phyloP scores from a whole-genome alignment of 1,139 yeast genomes.

The Pichia kudriavzevii region DNA sequence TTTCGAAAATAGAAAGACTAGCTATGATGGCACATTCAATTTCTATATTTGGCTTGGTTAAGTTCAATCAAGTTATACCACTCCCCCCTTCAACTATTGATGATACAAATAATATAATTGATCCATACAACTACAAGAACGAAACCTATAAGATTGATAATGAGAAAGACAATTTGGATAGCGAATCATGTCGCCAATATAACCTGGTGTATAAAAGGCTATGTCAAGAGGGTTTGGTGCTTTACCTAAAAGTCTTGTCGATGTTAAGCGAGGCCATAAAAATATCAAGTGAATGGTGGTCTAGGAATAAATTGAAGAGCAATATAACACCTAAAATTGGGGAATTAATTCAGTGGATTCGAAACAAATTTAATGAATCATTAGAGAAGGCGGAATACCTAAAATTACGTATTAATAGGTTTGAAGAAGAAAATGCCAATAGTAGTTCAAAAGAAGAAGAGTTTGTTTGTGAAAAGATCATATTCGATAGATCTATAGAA shows the following conservation, averaged over 20 bases:
- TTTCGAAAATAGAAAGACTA: slow-evolving; percentile 56
- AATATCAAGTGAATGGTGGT: slow-evolving; percentile 87
- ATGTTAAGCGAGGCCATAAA: slow-evolving; percentile 81
- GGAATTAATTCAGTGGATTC: slow-evolving; percentile 84
- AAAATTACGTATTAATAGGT: slow-evolving; percentile 47
- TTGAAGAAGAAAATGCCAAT: slow-evolving; percentile 28
- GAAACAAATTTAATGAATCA: slow-evolving; percentile 82
- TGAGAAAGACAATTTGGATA: not conserved
- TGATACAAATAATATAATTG: slow-evolving; percentile 19
- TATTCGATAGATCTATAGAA: slow-evolving; percentile 89
- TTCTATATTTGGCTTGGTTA: slow-evolving; percentile 83
- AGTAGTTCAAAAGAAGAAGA: slow-evolving; percentile 7
- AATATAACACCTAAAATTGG: slow-evolving; percentile 46
- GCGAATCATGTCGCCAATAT: slow-evolving; percentile 3
- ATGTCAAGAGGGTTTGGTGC: slow-evolving; percentile 77
- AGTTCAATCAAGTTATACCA: slow-evolving; percentile 77
- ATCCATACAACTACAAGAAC: slow-evolving; percentile 31
- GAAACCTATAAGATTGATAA: slow-evolving; percentile 29
- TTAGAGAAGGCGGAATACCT: slow-evolving; percentile 82
- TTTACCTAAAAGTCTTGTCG: slow-evolving; percentile 78
- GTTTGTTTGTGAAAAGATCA: slow-evolving; percentile 66
- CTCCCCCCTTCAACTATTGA: slow-evolving; percentile 52
- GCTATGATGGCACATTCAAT: slow-evolving; percentile 91
- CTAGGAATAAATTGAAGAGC: slow-evolving; percentile 34
- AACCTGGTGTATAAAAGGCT: slow-evolving; percentile 26